These are phyloP conservation scores for Epichloe sylvatica DNA, from an alignment of 2,329 filamentous ascomycete species.

Conservation along the genomic window DNA sequence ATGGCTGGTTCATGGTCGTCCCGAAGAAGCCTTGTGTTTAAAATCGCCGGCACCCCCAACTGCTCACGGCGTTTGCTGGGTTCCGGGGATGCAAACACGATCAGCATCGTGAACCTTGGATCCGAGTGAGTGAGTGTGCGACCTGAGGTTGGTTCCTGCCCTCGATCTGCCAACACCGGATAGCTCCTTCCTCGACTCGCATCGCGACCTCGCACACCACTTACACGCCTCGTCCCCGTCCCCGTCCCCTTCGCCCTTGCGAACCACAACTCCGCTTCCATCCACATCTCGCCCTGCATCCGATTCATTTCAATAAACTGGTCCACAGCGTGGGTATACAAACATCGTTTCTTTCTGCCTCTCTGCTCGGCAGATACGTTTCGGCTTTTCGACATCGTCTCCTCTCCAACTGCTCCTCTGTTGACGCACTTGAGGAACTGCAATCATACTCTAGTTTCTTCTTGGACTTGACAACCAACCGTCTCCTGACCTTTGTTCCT, in stretches of 20 bases:
- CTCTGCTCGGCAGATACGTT: background rate
- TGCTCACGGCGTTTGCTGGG: background rate
- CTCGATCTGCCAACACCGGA: background rate
- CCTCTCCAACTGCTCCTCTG: background rate
- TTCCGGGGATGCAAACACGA: background rate
- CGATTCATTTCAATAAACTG: background rate
- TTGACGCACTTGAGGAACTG: background rate
- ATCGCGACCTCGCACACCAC: slow-evolving; percentile 1
- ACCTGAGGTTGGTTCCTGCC: slow-evolving; percentile 1
- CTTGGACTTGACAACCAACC: background rate
- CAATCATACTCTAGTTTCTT: background rate
- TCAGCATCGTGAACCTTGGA: background rate
- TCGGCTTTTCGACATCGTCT: background rate
- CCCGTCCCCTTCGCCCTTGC: background rate
- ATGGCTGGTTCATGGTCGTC: background rate
- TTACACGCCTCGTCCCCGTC: slow-evolving; percentile 3
- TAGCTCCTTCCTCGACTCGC: slow-evolving; percentile 4
- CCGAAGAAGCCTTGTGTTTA: background rate
- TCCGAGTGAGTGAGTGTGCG: background rate
- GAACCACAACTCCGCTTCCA: background rate
- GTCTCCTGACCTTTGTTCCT: background rate
- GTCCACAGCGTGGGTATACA: background rate
- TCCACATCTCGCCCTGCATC: background rate
- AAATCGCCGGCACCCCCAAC: slow-evolving; percentile 1
- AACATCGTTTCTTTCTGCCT: background rate